Evolutionary conservation across 2,329 filamentous ascomycete genomes (phyloP), one percentile per base, ranked within the genome.

Genomic region (Xylaria sp.): DNA sequence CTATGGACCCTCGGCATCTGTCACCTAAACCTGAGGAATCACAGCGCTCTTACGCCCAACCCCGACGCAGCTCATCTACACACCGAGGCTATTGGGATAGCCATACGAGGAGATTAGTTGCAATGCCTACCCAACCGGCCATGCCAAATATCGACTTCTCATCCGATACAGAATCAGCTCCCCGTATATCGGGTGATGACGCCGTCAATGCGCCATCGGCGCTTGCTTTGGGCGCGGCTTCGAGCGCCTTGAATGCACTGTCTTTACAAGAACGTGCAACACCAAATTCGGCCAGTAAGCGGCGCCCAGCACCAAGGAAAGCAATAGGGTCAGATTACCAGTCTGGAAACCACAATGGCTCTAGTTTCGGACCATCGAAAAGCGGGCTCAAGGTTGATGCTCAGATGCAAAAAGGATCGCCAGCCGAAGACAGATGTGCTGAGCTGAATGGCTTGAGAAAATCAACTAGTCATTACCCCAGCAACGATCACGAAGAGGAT

Each of bases 171-270:
- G 71, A 80, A 40, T 74, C 74, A 50, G 74, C 77, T 10, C 55
- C 72, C 25, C 79, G 82, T 44, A 80, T 79, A 53, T 82, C 81
- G 2, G 81, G 81, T 13, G 84, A 86, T 23, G 81, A 79, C 53
- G 72, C 75, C 1, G 77, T 76, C 35, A 68, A 76, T 29, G 77
- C 78, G 0, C 80, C 85, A 12, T 85, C 86, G 1, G 77, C 84
- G 1, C 79, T 88, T 2, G 88, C 87, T 6, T 75, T 88, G 13
- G 87, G 84, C 60, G 87, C 87, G 50, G 87, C 87, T 18, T 87
- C 86, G 5, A 88, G 85, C 72, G 87, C 87, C 6, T 72, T 88
- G 5, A 84, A 78, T 50, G 79, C 82, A 10, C 69, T 78, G 71
- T 63, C 77, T 73, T 67, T 71, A 70, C 66, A 78, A 76, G 75